phyloP scores from a whole-genome alignment of 768 basidiomycete species.

The Dictyophora rubrovolvata region DNA sequence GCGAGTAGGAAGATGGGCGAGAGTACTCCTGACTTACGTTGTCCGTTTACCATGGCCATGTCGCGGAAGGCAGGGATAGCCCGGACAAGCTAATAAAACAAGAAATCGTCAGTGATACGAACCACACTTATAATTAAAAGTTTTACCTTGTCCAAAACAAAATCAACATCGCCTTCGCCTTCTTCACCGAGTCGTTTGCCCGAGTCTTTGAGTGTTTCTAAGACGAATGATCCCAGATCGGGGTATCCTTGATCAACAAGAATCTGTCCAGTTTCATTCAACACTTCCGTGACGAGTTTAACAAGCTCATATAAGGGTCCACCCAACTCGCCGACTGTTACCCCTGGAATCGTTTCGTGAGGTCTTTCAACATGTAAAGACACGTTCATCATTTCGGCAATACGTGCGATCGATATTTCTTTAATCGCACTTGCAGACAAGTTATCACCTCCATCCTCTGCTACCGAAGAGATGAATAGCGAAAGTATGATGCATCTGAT shows the following conservation, averaged over 20 bases:
- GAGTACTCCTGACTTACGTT: constrained; percentile 35
- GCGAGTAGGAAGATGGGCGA: neutral
- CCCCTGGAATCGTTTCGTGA: constrained; percentile 58
- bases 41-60: constrained; percentile 54
- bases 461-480: constrained; percentile 56
- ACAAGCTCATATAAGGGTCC: constrained; percentile 69
- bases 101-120: constrained; percentile 1
- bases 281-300: constrained; percentile 46
- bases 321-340: constrained; percentile 65
- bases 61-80: constrained; percentile 79
- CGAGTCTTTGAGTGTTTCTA: constrained; percentile 55
- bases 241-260: constrained; percentile 51
- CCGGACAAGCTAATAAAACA: constrained; percentile 46
- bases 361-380: constrained; percentile 58
- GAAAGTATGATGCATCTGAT: constrained; percentile 67
- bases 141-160: constrained; percentile 53
- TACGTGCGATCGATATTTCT: constrained; percentile 37
- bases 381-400: constrained; percentile 68
- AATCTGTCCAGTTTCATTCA: constrained; percentile 66
- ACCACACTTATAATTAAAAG: neutral
- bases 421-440: constrained; percentile 62
- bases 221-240: constrained; percentile 65
- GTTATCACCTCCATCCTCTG: constrained; percentile 42
- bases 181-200: constrained; percentile 28
- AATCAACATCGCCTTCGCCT: constrained; percentile 36